phyloP scores from a whole-genome alignment of 2,329 filamentous ascomycete species.

The Phaeophleospora eucalypticola region DNA sequence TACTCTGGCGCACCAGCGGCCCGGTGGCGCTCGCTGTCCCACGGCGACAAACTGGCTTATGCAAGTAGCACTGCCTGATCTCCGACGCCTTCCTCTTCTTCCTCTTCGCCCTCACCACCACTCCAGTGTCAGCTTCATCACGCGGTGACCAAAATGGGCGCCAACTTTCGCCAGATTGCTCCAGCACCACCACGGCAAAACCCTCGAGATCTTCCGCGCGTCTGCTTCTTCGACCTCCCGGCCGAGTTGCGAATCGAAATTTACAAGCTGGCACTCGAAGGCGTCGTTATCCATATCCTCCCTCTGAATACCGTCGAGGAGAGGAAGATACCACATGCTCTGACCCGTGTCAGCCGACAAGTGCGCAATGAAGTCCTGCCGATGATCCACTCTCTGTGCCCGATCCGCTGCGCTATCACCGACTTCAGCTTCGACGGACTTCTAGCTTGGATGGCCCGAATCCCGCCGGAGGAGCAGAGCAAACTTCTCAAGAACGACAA shows the following conservation, averaged over 20 bases:
- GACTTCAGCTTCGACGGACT: constrained; percentile 32
- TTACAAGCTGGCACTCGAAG: constrained; percentile 29
- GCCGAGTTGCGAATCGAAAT: constrained; percentile 32
- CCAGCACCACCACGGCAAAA: constrained; percentile 17
- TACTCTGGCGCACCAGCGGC: neutral
- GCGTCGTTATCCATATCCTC: constrained; percentile 30
- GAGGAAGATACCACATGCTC: constrained; percentile 22
- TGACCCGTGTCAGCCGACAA: constrained; percentile 25
- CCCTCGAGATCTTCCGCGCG: constrained; percentile 8
- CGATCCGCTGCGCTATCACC: constrained; percentile 28
- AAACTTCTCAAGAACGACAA: constrained; percentile 28
- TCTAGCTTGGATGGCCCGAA: constrained; percentile 27
- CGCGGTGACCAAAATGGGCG: constrained; percentile 3
- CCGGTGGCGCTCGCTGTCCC: neutral
- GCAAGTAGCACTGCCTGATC: neutral
- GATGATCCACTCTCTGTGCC: constrained; percentile 28
- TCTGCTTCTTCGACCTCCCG: constrained; percentile 30
- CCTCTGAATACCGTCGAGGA: constrained; percentile 18
- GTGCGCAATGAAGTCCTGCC: constrained; percentile 31
- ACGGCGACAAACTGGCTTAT: neutral
- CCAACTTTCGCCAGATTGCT: constrained; percentile 15
- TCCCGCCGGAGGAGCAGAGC: constrained; percentile 26
- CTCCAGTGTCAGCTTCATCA: neutral
- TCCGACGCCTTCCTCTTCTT: neutral
- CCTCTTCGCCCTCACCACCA: constrained; percentile 3